phyloP scores from a whole-genome alignment of 441 rosid species.

The Populus tomentosa region DNA sequence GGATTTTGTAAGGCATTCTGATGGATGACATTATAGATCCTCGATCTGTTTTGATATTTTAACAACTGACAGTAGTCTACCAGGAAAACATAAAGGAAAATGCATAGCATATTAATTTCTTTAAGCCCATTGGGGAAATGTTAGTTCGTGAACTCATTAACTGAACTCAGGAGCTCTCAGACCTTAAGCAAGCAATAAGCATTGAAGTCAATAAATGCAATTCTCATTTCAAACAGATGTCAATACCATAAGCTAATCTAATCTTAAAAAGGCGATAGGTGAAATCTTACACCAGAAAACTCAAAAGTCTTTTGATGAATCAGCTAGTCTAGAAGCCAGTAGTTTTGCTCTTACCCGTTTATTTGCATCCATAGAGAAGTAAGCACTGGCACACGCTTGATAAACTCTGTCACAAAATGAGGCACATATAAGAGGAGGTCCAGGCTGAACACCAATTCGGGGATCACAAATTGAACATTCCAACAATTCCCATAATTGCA shows the following conservation, averaged over 20 bases:
- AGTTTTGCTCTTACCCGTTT: constrained; percentile 36
- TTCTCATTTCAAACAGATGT: background rate
- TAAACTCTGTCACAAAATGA: constrained; percentile 70
- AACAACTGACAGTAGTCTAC: background rate
- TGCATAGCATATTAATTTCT: too few species aligned
- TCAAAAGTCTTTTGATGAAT: background rate
- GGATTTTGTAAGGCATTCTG: constrained; percentile 4
- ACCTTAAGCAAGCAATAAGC: background rate
- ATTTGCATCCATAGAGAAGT: constrained; percentile 62
- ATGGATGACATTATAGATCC: background rate
- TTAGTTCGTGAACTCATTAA: background rate
- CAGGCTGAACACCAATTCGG: constrained; percentile 56
- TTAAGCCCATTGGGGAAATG: background rate
- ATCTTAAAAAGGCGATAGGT: background rate
- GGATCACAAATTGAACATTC: constrained; percentile 90
- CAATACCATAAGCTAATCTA: background rate
- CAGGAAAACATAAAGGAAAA: background rate
- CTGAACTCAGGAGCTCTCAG: background rate
- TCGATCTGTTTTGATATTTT: background rate
- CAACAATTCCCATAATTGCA: constrained; percentile 64
- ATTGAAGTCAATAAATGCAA: background rate
- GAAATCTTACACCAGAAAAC: background rate
- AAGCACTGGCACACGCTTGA: constrained; percentile 66
- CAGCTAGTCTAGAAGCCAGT: background rate
- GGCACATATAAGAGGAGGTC: constrained; percentile 61